Base-by-base conservation (phyloP, 2,329 filamentous ascomycete species). In the Emericellopsis atlantica region DNA sequence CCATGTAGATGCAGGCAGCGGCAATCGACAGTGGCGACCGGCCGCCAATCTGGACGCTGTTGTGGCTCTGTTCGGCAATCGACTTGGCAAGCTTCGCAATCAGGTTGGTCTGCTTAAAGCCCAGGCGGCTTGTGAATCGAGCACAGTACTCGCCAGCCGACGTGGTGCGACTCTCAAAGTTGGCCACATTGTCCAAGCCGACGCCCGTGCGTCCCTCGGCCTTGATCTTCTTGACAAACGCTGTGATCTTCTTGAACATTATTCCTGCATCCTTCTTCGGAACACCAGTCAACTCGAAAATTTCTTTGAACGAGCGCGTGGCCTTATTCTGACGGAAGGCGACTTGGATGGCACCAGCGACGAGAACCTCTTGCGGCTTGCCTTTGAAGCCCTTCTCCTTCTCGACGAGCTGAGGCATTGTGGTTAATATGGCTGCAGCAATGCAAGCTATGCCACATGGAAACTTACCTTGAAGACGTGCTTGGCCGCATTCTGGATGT, bases 201-300 rank as follows among this genome's bases (percentile, higher is more conserved):
- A 54, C 57, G 23, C 54, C 58, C 49, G 70, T 64, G 46, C 68
- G 66, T 8, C 62, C 61, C n/a, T 54, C 56, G 48, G 81, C 79
- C 54, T 86, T 76, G 39, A 81, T 74, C 52, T 80, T 80, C 54
- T 81, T 79, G 54, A 96, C 74, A 64, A 94, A 95, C 51, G 81
- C 79, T 64, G 96, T 89, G 36, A 98, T 72, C 43, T 79, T 71
- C 68, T 98, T 98, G 74, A 95, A 98, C 21, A 90, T 90, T 43
- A 89, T 74, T 18, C 92, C 92, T 47, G 98, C 95, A 57, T 98
- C 93, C 66, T 96, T 96, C 69, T 96, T 95, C 45, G 83, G 81
- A 23, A 98, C 90, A 50, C 85, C 86, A 8, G 92, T 98, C 58
- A 96, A 71, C 45, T 87, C 82, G 65, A 85, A 93, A 53, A 98